phyloP scores from a whole-genome alignment of 192 early-diverging fungal species.

The Blastocladiella britannica region DNA sequence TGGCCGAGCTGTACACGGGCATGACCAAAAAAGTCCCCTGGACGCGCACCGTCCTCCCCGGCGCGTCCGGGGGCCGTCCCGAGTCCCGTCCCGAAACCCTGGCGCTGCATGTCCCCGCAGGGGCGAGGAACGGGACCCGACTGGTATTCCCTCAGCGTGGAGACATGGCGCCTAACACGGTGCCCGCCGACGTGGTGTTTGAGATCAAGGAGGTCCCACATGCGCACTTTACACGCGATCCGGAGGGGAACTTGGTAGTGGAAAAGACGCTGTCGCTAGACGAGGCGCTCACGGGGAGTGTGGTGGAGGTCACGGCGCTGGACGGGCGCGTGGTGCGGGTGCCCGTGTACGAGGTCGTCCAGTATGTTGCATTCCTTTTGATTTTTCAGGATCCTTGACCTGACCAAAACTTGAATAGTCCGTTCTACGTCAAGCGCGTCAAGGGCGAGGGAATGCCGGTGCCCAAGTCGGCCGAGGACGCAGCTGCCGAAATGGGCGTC shows the following conservation, averaged over 20 bases:
- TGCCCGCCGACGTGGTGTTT: conserved; percentile 29
- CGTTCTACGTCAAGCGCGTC: conserved; percentile 21
- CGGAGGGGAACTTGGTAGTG: conserved; percentile 21
- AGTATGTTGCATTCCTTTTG: conserved; percentile 10
- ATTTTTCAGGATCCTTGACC: too few species aligned
- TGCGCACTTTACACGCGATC: conserved; percentile 15
- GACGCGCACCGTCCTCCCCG: not conserved
- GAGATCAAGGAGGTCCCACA: conserved; percentile 23
- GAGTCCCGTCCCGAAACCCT: conserved; percentile 15
- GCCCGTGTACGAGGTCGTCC: conserved; percentile 29
- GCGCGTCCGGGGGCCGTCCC: not conserved
- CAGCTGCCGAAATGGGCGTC: too few species aligned
- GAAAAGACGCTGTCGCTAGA: conserved; percentile 15
- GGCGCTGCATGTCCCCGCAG: conserved; percentile 23
- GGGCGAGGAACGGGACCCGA: conserved; percentile 24
- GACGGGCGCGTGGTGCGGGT: conserved; percentile 27
- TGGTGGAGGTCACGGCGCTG: conserved; percentile 22
- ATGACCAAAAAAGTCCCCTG: conserved; percentile 9
- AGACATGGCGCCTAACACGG: conserved; percentile 31
- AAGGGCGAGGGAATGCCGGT: conserved; percentile 30
- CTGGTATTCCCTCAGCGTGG: conserved; percentile 29
- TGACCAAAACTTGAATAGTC: too few species aligned
- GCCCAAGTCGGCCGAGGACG: conserved; percentile 10
- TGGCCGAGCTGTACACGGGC: conserved; percentile 19
- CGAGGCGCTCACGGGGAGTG: conserved; percentile 21